These are phyloP conservation scores for Triticum dicoccoides DNA, from an alignment of 176 grass and related monocot species.

Conservation along the genomic window DNA sequence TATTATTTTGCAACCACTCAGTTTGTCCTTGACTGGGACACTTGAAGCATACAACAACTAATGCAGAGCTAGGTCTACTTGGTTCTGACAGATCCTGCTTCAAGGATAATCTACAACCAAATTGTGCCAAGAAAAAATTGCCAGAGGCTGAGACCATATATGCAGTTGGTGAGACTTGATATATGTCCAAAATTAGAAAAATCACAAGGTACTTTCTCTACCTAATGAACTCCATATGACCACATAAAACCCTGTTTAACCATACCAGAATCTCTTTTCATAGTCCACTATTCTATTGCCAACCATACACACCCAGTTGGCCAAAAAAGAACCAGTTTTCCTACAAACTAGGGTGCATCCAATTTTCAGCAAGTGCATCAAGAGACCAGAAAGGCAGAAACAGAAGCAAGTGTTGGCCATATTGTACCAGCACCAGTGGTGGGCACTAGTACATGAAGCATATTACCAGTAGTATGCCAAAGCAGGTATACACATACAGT, in stretches of 20 bases:
- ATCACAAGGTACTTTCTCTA: neutral
- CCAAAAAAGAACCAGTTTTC: neutral
- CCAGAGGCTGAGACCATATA: neutral
- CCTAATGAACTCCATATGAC: neutral
- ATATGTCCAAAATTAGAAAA: neutral
- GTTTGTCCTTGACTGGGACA: neutral
- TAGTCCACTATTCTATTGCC: neutral
- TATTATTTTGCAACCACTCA: neutral
- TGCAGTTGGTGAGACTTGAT: neutral
- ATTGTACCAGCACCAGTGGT: slow-evolving; percentile 4
- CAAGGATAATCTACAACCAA: neutral
- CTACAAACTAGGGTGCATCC: neutral
- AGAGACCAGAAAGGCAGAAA: neutral
- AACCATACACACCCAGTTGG: neutral
- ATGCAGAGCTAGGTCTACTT: slow-evolving; percentile 6
- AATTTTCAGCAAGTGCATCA: neutral
- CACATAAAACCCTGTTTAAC: neutral
- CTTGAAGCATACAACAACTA: slow-evolving; percentile 4
- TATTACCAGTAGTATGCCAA: slow-evolving; percentile 1
- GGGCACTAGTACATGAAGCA: neutral
- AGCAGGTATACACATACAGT: neutral
- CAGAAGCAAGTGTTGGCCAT: slow-evolving; percentile 9
- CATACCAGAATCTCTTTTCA: neutral
- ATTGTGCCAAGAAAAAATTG: neutral
- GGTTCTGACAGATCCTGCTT: neutral